Conservation (phyloP, 2,329 filamentous ascomycete species). For the Neofusicoccum umdonicola region DNA sequence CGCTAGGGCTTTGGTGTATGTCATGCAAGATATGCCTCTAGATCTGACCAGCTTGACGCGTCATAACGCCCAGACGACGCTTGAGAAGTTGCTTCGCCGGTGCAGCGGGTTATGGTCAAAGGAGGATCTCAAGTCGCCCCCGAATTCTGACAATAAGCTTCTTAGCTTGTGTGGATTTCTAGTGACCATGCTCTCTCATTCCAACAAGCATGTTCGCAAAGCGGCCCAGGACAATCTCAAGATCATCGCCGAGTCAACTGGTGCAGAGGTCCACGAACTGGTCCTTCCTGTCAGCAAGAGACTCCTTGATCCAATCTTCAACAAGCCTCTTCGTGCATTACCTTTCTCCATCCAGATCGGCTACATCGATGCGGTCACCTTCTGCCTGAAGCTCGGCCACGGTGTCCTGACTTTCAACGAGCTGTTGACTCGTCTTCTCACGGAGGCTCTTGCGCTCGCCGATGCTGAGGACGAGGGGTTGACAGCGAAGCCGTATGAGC, state of each 20-base stretch:
- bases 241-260: slow-evolving; percentile 74
- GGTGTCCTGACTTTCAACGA: slow-evolving; percentile 93
- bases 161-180: slow-evolving; percentile 79
- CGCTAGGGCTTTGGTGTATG: slow-evolving; percentile 86
- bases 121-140: slow-evolving; percentile 67
- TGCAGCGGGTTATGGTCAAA: slow-evolving; percentile 79
- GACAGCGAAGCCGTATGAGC: slow-evolving; percentile 84
- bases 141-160: slow-evolving; percentile 56
- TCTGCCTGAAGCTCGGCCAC: slow-evolving; percentile 83
- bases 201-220: slow-evolving; percentile 91
- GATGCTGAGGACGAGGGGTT: slow-evolving; percentile 93
- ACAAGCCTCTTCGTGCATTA: slow-evolving; percentile 87
- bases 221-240: slow-evolving; percentile 79
- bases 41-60: slow-evolving; percentile 90
- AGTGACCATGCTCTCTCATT: slow-evolving; percentile 85
- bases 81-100: slow-evolving; percentile 73
- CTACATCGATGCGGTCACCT: slow-evolving; percentile 96
- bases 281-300: slow-evolving; percentile 87
- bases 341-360: slow-evolving; percentile 96
- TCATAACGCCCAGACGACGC: slow-evolving; percentile 74
- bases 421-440: slow-evolving; percentile 80
- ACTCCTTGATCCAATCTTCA: slow-evolving; percentile 86
- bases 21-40: slow-evolving; percentile 96
- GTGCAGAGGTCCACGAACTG: slow-evolving; percentile 80
- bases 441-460: slow-evolving; percentile 89